Evolutionary conservation across 352 stramenopile genomes (phyloP).

Genomic region (Pythium vanterpoolii): DNA sequence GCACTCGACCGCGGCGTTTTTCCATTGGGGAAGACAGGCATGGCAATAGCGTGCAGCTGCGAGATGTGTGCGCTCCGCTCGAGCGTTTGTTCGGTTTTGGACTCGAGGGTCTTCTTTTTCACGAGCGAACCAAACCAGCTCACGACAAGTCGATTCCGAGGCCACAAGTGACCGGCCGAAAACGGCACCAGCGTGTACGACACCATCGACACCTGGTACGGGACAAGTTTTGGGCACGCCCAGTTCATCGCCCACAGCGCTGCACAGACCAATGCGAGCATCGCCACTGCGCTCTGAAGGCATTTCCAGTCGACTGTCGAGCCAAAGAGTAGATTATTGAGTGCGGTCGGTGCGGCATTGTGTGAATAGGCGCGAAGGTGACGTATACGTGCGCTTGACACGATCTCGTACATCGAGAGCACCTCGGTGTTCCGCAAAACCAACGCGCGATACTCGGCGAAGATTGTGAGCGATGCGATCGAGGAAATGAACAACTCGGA

Average conservation of each 20-base stretch:
- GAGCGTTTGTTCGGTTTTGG: background rate
- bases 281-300: background rate
- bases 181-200: slow-evolving; percentile 12
- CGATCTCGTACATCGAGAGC: background rate
- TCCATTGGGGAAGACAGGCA: too few species aligned
- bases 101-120: background rate
- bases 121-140: slow-evolving; percentile 11
- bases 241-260: background rate
- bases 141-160: slow-evolving; percentile 3
- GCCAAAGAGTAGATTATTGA: slow-evolving; percentile 5
- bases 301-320: slow-evolving; percentile 10
- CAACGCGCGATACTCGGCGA: slow-evolving; percentile 22
- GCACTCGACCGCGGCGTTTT: too few species aligned
- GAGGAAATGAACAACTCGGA: slow-evolving; percentile 32
- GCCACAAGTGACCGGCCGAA: slow-evolving; percentile 3
- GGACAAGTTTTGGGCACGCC: background rate
- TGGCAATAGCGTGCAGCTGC: too few species aligned
- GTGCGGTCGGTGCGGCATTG: background rate
- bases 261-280: background rate
- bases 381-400: background rate
- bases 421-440: background rate
- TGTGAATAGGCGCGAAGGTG: background rate
- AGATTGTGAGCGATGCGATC: slow-evolving; percentile 29
- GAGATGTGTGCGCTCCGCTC: too few species aligned
- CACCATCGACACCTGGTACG: background rate